Base-by-base conservation (phyloP, 331 rosid species). In the Phaseolus coccineus region DNA sequence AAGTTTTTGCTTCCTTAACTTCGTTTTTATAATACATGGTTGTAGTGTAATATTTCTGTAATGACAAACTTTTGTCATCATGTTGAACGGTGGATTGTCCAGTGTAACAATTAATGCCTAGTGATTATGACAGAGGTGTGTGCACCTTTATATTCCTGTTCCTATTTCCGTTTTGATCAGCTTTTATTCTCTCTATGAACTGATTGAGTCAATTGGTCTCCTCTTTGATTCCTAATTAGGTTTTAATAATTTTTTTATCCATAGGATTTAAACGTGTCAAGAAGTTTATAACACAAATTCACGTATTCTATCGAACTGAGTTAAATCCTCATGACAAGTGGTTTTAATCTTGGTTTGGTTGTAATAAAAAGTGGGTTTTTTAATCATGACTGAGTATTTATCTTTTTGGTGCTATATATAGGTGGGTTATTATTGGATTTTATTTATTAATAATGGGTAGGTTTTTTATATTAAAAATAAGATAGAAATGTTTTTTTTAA, bases 21-120 rank as follows among this genome's bases (percentile, higher is more conserved):
- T 62, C 74, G 74, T 76, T 76, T 9, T 58, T 63, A 69, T 84
- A 64, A 73, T 77, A 47, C 66, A 55, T 82, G 65, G 35, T 80
- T 70, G 81, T 83, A 62, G 73, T 80, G 76, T 66, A 72, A 51
- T 83, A 65, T n/a, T 59, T 77, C 8, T 50, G 3, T 35, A 35
- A 35, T 5, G 4, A 4, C 6, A 35, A 71, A 68, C 81, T 77
- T 78, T 47, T 42, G 40, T 73, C 51, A 24, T 74, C 59, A 65
- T 37, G 76, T 22, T 77, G 69, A 83, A 59, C 71, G 51, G 68
- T 69, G 78, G 80, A 68, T 51, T 74, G 19, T 22, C 25, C 44
- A 6, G 48, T 52, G 73, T 74, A 25, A 25, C 65, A 27, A 58
- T 35, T 58, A 58, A 58, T 58, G 65, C 65, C 65, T 4, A 10